Conservation (phyloP, 2,329 filamentous ascomycete genomes). For the Alternaria angustiovoidea region DNA sequence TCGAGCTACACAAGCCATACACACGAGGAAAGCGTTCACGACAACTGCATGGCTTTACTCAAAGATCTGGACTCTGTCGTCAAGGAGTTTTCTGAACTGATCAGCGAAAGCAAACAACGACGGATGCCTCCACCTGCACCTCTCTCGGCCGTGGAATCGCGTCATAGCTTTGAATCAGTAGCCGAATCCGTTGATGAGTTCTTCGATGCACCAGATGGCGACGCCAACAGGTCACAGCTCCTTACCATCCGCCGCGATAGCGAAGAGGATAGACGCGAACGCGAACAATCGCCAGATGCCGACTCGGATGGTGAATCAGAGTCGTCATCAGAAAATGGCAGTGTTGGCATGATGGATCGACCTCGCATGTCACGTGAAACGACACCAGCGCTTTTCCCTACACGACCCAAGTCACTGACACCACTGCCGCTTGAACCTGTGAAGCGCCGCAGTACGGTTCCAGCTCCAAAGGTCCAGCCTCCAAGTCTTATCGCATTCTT, state of each 20-base stretch:
- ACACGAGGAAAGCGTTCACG: conserved; percentile 72
- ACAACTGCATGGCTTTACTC: conserved; percentile 83
- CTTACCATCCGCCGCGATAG: conserved; percentile 76
- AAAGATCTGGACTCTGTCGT: conserved; percentile 86
- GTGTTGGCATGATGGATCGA: conserved; percentile 52
- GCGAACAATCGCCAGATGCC: conserved; percentile 48
- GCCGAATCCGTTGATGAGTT: conserved; percentile 81
- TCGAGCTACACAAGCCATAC: conserved; percentile 58
- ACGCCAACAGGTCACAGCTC: conserved; percentile 64
- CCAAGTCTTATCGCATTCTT: conserved; percentile 94
- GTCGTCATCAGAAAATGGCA: conserved; percentile 67
- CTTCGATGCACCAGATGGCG: conserved; percentile 82
- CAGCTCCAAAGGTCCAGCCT: conserved; percentile 77
- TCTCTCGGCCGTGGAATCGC: conserved; percentile 51
- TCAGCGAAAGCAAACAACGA: conserved; percentile 80
- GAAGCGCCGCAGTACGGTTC: conserved; percentile 73
- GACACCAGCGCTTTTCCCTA: conserved; percentile 70
- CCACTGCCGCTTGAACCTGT: conserved; percentile 80
- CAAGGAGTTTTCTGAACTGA: conserved; percentile 78
- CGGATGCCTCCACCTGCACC: conserved; percentile 66
- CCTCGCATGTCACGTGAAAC: conserved; percentile 43
- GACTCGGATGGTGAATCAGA: conserved; percentile 66
- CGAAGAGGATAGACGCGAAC: conserved; percentile 59
- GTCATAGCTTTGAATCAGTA: conserved; percentile 78
- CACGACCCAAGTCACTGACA: conserved; percentile 75